Evolutionary conservation across 2,329 filamentous ascomycete species (phyloP), one percentile per base, ranked within the genome.

Genomic region (Botrytis byssoidea): DNA sequence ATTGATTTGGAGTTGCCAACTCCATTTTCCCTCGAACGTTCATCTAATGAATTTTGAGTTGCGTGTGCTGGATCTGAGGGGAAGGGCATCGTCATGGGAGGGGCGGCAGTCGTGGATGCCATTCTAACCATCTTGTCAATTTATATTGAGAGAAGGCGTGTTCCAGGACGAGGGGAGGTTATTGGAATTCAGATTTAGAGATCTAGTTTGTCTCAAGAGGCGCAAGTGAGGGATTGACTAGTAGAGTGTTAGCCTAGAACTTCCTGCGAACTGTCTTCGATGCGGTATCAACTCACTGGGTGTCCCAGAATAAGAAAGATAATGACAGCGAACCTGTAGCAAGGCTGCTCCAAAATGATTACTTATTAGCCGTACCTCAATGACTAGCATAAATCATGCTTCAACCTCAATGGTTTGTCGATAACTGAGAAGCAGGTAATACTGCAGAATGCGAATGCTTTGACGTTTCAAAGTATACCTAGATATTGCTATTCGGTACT

Each of bases 1-100:
- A 77, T 76, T 40, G 65, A 68, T 59, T 75, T 25, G 9, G 79
- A 74, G 69, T 32, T 75, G 14, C 75, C 76, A 60, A 77, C 74
- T 4, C 78, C 77, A 55, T 79, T 75, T 72, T 74, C 35, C 63
- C 75, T 74, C 63, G 79, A 57, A 68, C 77, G 74, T 25, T 76
- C 77, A 29, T 75, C 73, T 63, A 78, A 48, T 63, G 77, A 75
- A 35, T 74, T 71, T 14, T 72, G 65, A 42, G 72, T 74, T 37
- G 18, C 18, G 18, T 25, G 48, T 44, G 48, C 1, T 44, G 48
- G 20, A 32, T 59, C 20, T n/a, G 51, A 32, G 35, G 12, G 40
- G 32, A 3, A 37, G n/a, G 32, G 14, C 35, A 51, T 46, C 22
- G 63, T 44, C 37, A 60, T 37, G 5, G 29, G 25, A 18, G 70